A percentile compares a stretch with the other conserved stretches of the same genome.
These are phyloP conservation scores for Saccharomycopsis sp. DNA, from an alignment of 805 yeast genomes.

Conservation along the genomic window DNA sequence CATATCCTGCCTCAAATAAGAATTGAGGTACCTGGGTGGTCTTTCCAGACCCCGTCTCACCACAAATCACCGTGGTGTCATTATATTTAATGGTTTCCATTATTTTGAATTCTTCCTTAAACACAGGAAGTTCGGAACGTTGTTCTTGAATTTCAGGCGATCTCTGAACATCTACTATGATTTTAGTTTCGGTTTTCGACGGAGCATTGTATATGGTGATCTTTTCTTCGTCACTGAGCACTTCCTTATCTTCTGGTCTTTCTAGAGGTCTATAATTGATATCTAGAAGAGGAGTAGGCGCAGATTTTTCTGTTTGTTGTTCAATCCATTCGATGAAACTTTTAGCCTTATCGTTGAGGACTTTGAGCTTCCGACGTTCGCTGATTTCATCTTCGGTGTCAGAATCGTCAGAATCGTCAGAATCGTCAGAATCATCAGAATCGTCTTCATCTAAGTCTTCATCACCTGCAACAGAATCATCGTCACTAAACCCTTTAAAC, in stretches of 20 bases:
- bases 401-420: conserved; percentile 29
- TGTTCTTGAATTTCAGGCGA: conserved; percentile 56
- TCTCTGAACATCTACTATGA: conserved; percentile 62
- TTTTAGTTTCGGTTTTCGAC: conserved; percentile 23
- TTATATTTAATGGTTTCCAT: conserved; percentile 95
- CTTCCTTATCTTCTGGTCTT: conserved; percentile 66
- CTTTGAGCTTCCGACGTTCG: conserved; percentile 36
- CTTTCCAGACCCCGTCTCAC: conserved; percentile 98
- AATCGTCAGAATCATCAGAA: conserved; percentile 29
- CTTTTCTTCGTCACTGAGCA: conserved; percentile 58
- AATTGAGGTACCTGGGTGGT: conserved; percentile 98
- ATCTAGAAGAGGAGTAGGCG: conserved; percentile 42
- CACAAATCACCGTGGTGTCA: conserved; percentile 86
- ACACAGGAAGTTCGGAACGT: conserved; percentile 78
- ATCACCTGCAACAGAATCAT: conserved; percentile 25
- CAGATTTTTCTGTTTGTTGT: conserved; percentile 52
- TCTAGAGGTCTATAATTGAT: conserved; percentile 48
- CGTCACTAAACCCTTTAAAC: conserved; percentile 16
- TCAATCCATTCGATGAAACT: conserved; percentile 90
- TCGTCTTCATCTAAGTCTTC: conserved; percentile 26
- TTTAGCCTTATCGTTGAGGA: conserved; percentile 40
- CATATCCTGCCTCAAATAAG: conserved; percentile 88
- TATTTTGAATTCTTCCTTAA: conserved; percentile 80
- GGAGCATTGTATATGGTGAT: conserved; percentile 28
- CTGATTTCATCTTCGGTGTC: conserved; percentile 28